Percentiles rank a stretch among this genome's conserved stretches.
These are phyloP conservation scores for Fusarium sp. DNA, from an alignment of 2,329 filamentous ascomycete species.

Conservation along the genomic window DNA sequence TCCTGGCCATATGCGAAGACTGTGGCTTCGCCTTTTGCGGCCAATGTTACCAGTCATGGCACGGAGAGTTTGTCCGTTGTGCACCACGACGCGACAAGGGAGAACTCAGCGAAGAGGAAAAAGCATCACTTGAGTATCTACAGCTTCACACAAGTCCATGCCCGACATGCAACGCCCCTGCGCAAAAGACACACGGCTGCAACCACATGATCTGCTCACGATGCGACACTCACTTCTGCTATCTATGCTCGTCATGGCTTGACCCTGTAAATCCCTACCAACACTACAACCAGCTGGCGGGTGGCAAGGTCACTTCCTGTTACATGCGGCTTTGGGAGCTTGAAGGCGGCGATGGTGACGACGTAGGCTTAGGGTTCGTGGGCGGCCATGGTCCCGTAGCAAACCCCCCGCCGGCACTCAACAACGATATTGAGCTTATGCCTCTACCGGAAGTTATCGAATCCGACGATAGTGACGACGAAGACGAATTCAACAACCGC, in stretches of 20 bases:
- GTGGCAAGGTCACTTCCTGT: constrained; percentile 71
- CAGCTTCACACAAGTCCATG: constrained; percentile 85
- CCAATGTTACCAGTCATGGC: constrained; percentile 82
- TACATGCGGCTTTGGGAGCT: constrained; percentile 92
- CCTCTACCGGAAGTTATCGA: constrained; percentile 50
- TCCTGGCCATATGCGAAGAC: constrained; percentile 87
- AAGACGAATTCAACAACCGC: constrained; percentile 44
- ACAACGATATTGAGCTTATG: constrained; percentile 40
- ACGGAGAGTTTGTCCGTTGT: constrained; percentile 84
- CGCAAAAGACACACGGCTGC: constrained; percentile 93
- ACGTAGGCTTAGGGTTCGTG: constrained; percentile 61
- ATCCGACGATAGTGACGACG: constrained; percentile 52
- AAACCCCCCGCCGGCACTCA: constrained; percentile 27
- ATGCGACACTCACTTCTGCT: constrained; percentile 94
- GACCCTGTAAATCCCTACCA: constrained; percentile 83
- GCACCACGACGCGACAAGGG: constrained; percentile 73
- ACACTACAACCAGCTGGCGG: constrained; percentile 81
- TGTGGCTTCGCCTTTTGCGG: constrained; percentile 91
- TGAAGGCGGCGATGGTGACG: constrained; percentile 79
- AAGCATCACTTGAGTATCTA: constrained; percentile 88
- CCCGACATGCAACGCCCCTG: constrained; percentile 86
- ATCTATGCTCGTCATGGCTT: constrained; percentile 91
- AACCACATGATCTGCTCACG: constrained; percentile 97
- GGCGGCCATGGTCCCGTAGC: constrained; percentile 53
- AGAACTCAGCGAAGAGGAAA: constrained; percentile 86